Percentiles rank a stretch among this genome's conserved stretches.
Conservation (phyloP, 2,329 filamentous ascomycete species). For the Zymoseptoria crescenta region DNA sequence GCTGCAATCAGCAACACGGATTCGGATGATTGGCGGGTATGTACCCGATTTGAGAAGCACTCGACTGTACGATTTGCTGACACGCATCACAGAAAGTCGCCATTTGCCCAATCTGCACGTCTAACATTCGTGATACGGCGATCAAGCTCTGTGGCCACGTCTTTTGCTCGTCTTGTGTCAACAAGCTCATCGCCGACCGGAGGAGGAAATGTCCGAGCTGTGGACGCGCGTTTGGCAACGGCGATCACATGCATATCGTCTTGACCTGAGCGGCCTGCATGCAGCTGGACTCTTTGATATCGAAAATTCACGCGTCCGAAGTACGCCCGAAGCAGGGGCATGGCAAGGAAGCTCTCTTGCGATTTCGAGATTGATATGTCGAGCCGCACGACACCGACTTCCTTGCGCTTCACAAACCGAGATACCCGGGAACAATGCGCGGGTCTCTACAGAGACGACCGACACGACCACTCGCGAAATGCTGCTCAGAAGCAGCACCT, state of each 20-base stretch:
- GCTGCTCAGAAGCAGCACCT: background rate
- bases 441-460: background rate
- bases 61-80: background rate
- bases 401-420: background rate
- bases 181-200: slow-evolving; percentile 79
- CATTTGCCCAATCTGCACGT: slow-evolving; percentile 86
- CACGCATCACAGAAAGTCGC: slow-evolving; percentile 53
- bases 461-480: background rate
- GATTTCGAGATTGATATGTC: background rate
- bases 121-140: slow-evolving; percentile 87
- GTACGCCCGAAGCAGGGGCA: background rate
- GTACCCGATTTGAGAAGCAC: slow-evolving; percentile 32
- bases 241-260: slow-evolving; percentile 66
- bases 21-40: slow-evolving; percentile 77
- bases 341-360: background rate
- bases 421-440: background rate
- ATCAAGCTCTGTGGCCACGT: slow-evolving; percentile 92
- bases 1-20: slow-evolving; percentile 57
- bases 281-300: background rate
- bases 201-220: slow-evolving; percentile 95
- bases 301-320: background rate
- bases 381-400: background rate
- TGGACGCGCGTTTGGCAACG: slow-evolving; percentile 81
- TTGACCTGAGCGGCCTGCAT: slow-evolving; percentile 18
- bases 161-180: slow-evolving; percentile 85